Percentiles rank a stretch among this genome's conserved stretches.
Conservation (phyloP, 768 basidiomycete species). For the Pleurotus giganteus region DNA sequence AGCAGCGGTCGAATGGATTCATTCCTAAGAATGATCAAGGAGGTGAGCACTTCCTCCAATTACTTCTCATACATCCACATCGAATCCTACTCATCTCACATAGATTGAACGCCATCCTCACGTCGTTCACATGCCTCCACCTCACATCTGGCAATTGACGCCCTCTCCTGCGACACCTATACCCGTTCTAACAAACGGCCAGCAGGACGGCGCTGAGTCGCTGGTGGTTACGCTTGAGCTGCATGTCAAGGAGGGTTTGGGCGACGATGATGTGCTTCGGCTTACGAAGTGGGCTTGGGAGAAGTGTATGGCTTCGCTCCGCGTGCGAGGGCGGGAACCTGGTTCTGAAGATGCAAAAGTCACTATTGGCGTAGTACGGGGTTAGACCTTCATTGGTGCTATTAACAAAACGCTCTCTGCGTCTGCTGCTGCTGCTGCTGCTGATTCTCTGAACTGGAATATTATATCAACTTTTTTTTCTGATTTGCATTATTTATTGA, state of each 20-base stretch:
- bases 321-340: slow-evolving; percentile 30
- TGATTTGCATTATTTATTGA: background rate
- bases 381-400: slow-evolving; percentile 25
- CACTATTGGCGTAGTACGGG: slow-evolving; percentile 71
- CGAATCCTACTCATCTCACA: background rate
- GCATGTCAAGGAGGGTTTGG: slow-evolving; percentile 65
- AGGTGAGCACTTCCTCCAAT: slow-evolving; percentile 44
- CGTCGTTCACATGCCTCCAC: slow-evolving; percentile 79
- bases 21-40: slow-evolving; percentile 78
- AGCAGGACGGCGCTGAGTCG: slow-evolving; percentile 19
- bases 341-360: slow-evolving; percentile 56
- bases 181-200: background rate
- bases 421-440: background rate
- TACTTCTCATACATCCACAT: background rate
- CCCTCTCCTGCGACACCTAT: slow-evolving; percentile 32
- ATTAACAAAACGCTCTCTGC: background rate
- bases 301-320: slow-evolving; percentile 54
- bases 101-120: slow-evolving; percentile 84
- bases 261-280: slow-evolving; percentile 67
- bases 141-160: slow-evolving; percentile 86
- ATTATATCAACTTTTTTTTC: too few species aligned
- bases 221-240: slow-evolving; percentile 79
- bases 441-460: background rate
- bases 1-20: slow-evolving; percentile 70
- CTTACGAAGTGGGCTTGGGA: slow-evolving; percentile 80